phyloP scores from a whole-genome alignment of 1,284 basidiomycete genomes.

The Prillingera fragicola region DNA sequence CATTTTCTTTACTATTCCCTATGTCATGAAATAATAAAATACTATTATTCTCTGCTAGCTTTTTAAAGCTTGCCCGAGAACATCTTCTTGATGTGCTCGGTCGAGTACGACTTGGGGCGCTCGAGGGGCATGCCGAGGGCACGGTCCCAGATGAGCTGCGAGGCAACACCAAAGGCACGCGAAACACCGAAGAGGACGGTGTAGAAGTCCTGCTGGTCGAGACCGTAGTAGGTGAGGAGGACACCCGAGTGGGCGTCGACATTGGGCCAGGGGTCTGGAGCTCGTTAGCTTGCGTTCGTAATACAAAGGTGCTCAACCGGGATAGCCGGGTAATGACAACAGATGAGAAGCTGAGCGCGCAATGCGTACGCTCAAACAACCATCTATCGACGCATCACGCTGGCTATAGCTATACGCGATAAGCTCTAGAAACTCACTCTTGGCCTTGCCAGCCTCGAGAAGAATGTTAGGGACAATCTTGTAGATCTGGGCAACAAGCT shows the following conservation, averaged over 20 bases:
- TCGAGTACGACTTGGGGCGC: conserved; percentile 51
- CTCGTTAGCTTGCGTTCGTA: neutral
- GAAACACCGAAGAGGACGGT: conserved; percentile 97
- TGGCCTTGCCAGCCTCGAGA: conserved; percentile 87
- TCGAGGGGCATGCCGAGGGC: conserved; percentile 65
- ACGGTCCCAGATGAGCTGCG: conserved; percentile 91
- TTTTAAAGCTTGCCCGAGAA: conserved; percentile 46
- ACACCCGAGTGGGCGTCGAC: conserved; percentile 97
- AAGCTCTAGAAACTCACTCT: conserved; percentile 61
- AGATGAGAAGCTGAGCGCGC: neutral
- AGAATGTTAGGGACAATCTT: conserved; percentile 89
- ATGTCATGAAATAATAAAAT: no score
- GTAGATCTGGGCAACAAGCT: conserved; percentile 87
- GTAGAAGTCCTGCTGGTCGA: conserved; percentile 87
- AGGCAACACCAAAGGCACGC: conserved; percentile 81
- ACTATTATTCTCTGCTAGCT: no score
- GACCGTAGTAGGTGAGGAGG: conserved; percentile 71
- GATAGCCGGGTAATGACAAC: neutral
- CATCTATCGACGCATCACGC: neutral
- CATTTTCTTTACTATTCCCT: no score
- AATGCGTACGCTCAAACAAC: neutral
- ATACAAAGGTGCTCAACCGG: neutral
- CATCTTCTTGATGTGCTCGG: conserved; percentile 49
- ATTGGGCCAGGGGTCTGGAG: conserved; percentile 58
- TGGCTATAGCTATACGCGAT: no score